Evolutionary conservation across 2,329 filamentous ascomycete genomes (phyloP).

Genomic region (Coniochaeta prunicola): DNA sequence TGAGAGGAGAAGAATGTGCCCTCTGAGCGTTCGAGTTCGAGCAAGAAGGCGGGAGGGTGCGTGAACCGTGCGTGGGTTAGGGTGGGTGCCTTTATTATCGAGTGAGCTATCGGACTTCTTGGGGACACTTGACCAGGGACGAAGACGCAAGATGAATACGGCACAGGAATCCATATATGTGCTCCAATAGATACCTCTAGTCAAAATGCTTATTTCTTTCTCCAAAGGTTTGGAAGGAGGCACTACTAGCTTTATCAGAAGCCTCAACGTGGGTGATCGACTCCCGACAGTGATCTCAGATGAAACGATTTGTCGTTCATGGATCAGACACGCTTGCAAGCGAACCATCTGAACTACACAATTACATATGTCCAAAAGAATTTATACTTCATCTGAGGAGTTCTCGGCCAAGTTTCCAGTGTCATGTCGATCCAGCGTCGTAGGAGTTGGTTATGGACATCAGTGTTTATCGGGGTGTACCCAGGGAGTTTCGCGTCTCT

Average conservation of each 20-base stretch:
- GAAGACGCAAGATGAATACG: background rate
- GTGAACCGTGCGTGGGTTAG: background rate
- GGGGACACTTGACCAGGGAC: background rate
- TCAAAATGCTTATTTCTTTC: background rate
- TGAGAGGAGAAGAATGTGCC: background rate
- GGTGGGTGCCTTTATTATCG: conserved; percentile 8
- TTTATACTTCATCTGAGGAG: background rate
- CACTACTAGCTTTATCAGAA: no score
- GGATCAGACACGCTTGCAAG: no score
- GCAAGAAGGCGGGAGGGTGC: background rate
- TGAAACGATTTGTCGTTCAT: no score
- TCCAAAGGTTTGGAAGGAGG: background rate
- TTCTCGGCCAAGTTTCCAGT: background rate
- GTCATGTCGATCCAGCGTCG: background rate
- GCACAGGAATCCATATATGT: background rate
- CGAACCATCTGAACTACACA: no score
- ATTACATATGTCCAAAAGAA: background rate
- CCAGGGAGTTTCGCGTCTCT: background rate
- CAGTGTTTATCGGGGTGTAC: background rate
- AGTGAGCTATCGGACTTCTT: background rate
- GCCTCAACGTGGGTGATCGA: no score
- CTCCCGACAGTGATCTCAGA: no score
- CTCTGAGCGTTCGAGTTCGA: background rate
- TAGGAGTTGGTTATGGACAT: background rate
- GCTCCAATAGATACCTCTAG: no score